These are phyloP conservation scores for Hyphopichia burtonii DNA, from an alignment of 1,139 yeast genomes.

Conservation along the genomic window DNA sequence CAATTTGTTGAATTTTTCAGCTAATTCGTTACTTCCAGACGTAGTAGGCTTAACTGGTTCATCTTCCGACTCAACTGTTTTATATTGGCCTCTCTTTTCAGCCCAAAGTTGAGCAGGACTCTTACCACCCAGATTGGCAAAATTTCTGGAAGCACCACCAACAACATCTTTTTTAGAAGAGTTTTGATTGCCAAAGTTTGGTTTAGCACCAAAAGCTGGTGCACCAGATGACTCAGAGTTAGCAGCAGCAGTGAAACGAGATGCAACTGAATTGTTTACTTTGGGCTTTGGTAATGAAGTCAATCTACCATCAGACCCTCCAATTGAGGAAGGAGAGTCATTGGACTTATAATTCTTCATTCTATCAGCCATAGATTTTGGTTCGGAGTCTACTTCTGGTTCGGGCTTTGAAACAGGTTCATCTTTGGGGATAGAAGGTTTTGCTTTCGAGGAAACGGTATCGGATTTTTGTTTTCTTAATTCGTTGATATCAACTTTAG, in stretches of 20 bases:
- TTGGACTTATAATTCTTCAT: slow-evolving; percentile 29
- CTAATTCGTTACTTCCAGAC: slow-evolving; percentile 3
- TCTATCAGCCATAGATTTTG: slow-evolving; percentile 46
- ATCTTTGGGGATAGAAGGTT: slow-evolving; percentile 16
- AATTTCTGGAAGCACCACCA: slow-evolving; percentile 68
- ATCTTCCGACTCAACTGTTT: slow-evolving; percentile 33
- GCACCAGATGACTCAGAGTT: slow-evolving; percentile 11
- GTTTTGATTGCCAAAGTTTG: slow-evolving; percentile 33
- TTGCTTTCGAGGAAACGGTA: slow-evolving; percentile 45
- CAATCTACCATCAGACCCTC: slow-evolving; percentile 47
- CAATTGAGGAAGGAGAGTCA: slow-evolving; percentile 12
- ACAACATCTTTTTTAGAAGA: slow-evolving; percentile 44
- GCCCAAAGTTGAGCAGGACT: slow-evolving; percentile 98
- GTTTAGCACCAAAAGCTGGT: slow-evolving; percentile 58
- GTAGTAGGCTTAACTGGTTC: slow-evolving; percentile 7
- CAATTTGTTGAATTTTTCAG: slow-evolving; percentile 7
- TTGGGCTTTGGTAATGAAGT: slow-evolving; percentile 69
- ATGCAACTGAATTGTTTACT: slow-evolving; percentile 49
- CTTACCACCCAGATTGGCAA: slow-evolving; percentile 74
- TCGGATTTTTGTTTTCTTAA: slow-evolving; percentile 49
- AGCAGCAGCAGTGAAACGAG: slow-evolving; percentile 46
- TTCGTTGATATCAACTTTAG: slow-evolving; percentile 46
- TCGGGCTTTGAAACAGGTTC: slow-evolving; percentile 4
- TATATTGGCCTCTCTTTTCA: slow-evolving; percentile 72
- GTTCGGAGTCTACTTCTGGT: slow-evolving; percentile 25